Evolutionary conservation across 1,139 yeast species (phyloP).

Genomic region (Geotrichum phurueaensis): DNA sequence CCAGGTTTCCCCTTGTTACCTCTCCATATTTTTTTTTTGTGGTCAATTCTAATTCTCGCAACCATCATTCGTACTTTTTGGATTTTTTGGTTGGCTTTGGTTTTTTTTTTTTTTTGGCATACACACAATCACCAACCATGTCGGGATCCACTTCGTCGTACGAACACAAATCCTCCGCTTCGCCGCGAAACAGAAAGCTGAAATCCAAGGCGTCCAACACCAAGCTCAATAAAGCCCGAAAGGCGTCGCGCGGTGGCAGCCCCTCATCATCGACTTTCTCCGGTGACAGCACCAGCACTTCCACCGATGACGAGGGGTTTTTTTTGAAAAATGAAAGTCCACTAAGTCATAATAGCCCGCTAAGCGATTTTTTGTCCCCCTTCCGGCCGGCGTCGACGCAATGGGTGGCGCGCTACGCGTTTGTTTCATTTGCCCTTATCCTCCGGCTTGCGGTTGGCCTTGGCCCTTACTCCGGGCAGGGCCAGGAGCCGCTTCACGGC

Average conservation of each 20-base stretch:
- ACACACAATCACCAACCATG: background rate
- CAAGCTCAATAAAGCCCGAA: background rate
- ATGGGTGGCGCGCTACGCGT: slow-evolving; percentile 81
- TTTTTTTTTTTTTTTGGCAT: background rate
- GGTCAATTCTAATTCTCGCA: background rate
- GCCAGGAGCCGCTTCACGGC: slow-evolving; percentile 73
- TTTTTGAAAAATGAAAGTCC: background rate
- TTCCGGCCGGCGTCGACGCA: slow-evolving; percentile 71
- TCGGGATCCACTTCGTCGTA: background rate
- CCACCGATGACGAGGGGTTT: background rate
- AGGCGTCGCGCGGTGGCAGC: background rate
- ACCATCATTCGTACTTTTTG: background rate
- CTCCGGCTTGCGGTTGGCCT: slow-evolving; percentile 81
- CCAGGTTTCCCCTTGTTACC: background rate
- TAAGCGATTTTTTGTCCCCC: slow-evolving; percentile 54
- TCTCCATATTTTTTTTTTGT: background rate
- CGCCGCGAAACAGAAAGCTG: background rate
- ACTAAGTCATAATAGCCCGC: background rate
- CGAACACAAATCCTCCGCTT: background rate
- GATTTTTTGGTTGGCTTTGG: too few relatives aligned
- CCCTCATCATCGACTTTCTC: background rate
- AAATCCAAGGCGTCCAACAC: background rate
- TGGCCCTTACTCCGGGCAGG: slow-evolving; percentile 63
- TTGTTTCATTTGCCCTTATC: slow-evolving; percentile 67
- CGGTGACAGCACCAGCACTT: background rate